Percentiles rank a stretch among this genome's conserved stretches.
These are phyloP conservation scores for Gonium pectorale DNA, from an alignment of 139 green algal species.

Conservation along the genomic window DNA sequence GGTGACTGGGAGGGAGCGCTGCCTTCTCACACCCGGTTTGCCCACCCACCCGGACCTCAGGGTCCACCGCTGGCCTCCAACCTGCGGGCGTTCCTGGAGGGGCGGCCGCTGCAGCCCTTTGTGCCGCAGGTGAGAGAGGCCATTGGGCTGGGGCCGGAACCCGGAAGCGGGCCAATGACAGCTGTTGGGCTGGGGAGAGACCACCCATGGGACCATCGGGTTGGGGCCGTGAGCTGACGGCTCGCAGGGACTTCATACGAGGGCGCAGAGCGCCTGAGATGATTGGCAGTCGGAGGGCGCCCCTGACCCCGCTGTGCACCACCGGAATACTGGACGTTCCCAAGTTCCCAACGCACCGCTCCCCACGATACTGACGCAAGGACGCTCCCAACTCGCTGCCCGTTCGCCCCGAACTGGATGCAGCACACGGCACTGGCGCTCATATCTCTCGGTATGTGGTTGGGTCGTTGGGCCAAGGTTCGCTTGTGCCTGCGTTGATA, in stretches of 20 bases:
- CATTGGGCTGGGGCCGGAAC: not conserved
- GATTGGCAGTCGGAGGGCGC: too few relatives aligned
- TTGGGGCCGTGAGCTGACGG: too few relatives aligned
- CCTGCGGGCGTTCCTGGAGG: conserved; percentile 76
- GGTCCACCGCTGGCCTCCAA: conserved; percentile 89
- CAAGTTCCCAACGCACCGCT: too few relatives aligned
- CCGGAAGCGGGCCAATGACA: not conserved
- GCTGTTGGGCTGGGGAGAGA: not conserved
- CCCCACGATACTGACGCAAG: too few relatives aligned
- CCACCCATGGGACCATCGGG: too few relatives aligned
- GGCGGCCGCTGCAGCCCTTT: conserved; percentile 77
- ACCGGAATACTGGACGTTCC: too few relatives aligned
- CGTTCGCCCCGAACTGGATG: not conserved
- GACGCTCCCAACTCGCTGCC: not conserved
- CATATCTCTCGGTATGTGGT: conserved; percentile 75
- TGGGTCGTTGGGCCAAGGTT: not conserved
- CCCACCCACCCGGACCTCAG: conserved; percentile 55
- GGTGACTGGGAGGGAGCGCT: too few relatives aligned
- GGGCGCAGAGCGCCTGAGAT: too few relatives aligned
- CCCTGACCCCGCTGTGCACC: not conserved
- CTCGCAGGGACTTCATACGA: too few relatives aligned
- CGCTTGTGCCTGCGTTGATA: not conserved
- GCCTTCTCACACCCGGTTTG: too few relatives aligned
- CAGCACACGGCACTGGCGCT: conserved; percentile 85
- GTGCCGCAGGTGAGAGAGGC: conserved; percentile 65